Evolutionary conservation across 768 basidiomycete genomes (phyloP), one percentile per base, ranked within the genome.

Genomic region (Boletus pseudo-olivaceus): DNA sequence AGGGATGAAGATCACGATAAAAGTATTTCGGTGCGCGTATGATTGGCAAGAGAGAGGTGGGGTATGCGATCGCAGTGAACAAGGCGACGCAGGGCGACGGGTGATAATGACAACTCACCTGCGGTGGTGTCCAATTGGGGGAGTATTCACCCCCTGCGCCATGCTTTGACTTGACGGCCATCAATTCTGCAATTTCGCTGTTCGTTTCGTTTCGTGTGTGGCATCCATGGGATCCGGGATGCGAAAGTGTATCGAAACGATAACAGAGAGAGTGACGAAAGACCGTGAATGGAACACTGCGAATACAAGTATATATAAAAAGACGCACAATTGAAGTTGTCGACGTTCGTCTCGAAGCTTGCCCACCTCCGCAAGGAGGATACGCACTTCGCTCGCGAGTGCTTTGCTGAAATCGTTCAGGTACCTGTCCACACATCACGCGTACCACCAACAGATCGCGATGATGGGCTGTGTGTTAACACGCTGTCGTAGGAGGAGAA

Each of bases 151-250:
- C 90, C 35, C 85, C 88, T 2, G 84, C 79, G 19, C 88, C 85
- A 66, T 90, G 86, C 68, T 93, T 92, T 19, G 89, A 83, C 67
- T 90, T 89, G 47, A 90, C 76, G 47, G 82, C 80, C 87, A 93
- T 87, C 55, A 93, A 76, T 67, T 89, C 88, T 26, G 90, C 84
- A 59, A 93, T 90, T 69, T 93, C 90, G 58, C 90, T 92, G 63
- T 26, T 26, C 47, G 0, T n/a, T 26, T 41, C 12, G 14, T 35
- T 39, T 47, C 47, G 35, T 54, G 14, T 15, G 15, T 33, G 41
- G 23, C 19, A 20, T 35, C n/a, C 55, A 41, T 23, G 7, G 7
- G 26, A 8, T 7, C 20, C 37, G 3, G 39, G 15, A 26, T 12
- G 29, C 17, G 44, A 19, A 10, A 46, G 19, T 35, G 42, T 30